These are phyloP conservation scores for Lentinula lateritia DNA, from an alignment of 768 basidiomycete species.

Conservation along the genomic window DNA sequence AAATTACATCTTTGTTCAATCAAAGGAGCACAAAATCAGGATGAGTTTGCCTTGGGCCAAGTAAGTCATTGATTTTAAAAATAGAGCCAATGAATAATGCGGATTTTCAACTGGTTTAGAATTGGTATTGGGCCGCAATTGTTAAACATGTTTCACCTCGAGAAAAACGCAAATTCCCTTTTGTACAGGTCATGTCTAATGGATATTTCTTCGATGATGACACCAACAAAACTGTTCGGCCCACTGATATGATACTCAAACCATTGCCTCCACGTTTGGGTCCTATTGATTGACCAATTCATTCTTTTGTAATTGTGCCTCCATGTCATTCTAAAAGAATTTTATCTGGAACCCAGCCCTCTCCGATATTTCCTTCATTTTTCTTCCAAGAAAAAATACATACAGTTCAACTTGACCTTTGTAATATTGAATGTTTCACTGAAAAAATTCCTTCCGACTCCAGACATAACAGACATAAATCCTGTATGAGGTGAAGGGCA, in stretches of 20 bases:
- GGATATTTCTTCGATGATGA: not conserved
- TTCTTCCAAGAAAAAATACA: no score
- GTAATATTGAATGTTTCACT: no score
- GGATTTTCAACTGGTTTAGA: not conserved
- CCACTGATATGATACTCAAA: not conserved
- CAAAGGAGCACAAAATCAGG: not conserved
- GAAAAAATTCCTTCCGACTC: no score
- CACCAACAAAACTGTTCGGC: not conserved
- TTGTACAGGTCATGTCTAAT: not conserved
- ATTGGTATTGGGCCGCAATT: not conserved
- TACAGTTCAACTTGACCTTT: no score
- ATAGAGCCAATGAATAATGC: not conserved
- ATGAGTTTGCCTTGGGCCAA: not conserved
- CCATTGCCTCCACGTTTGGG: conserved; percentile 13
- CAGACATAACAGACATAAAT: no score
- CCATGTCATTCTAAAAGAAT: no score
- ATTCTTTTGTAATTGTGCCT: no score
- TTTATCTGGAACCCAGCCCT: no score
- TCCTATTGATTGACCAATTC: no score
- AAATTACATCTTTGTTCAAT: not conserved
- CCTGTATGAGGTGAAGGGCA: no score
- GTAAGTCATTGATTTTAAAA: not conserved
- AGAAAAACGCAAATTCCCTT: not conserved
- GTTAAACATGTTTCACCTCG: not conserved
- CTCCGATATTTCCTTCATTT: no score